phyloP scores from a whole-genome alignment of 176 grass and related monocot species.

The Carex scoparia region DNA sequence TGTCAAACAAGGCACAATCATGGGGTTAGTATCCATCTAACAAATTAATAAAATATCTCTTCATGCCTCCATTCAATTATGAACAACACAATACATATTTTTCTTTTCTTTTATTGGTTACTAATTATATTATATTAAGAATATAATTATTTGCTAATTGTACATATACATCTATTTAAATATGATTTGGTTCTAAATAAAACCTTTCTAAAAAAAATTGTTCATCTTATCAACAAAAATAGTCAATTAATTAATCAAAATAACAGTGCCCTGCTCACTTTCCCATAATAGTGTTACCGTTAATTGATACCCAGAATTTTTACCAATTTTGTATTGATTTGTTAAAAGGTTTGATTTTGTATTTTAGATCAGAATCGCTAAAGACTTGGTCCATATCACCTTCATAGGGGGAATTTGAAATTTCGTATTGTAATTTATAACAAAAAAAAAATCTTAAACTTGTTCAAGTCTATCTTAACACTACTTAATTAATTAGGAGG shows the following conservation, averaged over 20 bases:
- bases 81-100: neutral
- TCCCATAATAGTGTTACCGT: neutral
- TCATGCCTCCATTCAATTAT: too few species aligned
- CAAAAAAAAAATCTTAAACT: too few species aligned
- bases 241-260: constrained; percentile 4
- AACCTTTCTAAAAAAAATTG: neutral
- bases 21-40: neutral
- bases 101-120: neutral
- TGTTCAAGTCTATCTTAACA: neutral
- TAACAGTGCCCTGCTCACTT: neutral
- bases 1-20: neutral
- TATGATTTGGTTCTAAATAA: neutral
- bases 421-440: neutral
- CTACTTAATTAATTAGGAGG: neutral
- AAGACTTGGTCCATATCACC: neutral
- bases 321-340: neutral
- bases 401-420: neutral
- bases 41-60: neutral
- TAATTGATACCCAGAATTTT: neutral
- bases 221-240: neutral
- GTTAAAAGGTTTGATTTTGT: neutral
- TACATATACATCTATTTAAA: neutral
- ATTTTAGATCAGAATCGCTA: neutral
- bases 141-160: neutral
- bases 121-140: neutral